Evolutionary conservation across 2,329 filamentous ascomycete species (phyloP).

Genomic region (Cladosporium colombiae): DNA sequence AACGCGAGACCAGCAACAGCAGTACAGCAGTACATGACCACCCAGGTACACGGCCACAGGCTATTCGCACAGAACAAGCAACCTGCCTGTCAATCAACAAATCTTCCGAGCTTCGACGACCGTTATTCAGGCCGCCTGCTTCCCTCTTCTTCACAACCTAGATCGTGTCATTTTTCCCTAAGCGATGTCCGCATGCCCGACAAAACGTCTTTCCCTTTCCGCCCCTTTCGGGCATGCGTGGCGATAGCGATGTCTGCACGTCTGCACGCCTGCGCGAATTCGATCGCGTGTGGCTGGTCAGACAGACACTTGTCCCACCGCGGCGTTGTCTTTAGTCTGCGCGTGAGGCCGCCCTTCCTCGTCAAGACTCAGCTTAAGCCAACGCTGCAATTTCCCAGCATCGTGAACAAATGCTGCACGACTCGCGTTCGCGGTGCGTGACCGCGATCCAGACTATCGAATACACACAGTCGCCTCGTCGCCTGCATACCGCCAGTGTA

Average conservation of each 20-base stretch:
- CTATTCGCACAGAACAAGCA: not conserved
- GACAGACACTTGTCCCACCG: slow-evolving; percentile 19
- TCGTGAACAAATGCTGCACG: slow-evolving; percentile 3
- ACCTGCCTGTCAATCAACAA: not conserved
- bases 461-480: not conserved
- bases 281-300: slow-evolving; percentile 15
- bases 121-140: not conserved
- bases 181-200: slow-evolving; percentile 2
- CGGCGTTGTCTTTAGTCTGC: slow-evolving; percentile 10
- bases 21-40: not conserved
- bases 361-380: slow-evolving; percentile 10
- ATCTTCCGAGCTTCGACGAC: not conserved
- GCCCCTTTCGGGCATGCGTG: slow-evolving; percentile 3
- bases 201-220: not conserved
- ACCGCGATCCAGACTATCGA: not conserved
- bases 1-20: not conserved
- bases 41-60: not conserved
- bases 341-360: slow-evolving; percentile 9
- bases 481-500: not conserved
- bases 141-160: not conserved
- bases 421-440: not conserved
- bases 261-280: slow-evolving; percentile 15
- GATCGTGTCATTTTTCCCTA: not conserved
- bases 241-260: slow-evolving; percentile 1
- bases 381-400: slow-evolving; percentile 3